Percentiles rank a stretch among this genome's conserved stretches.
Conservation (phyloP, 192 early-diverging fungal species). For the Pecoramyces ruminantium region DNA sequence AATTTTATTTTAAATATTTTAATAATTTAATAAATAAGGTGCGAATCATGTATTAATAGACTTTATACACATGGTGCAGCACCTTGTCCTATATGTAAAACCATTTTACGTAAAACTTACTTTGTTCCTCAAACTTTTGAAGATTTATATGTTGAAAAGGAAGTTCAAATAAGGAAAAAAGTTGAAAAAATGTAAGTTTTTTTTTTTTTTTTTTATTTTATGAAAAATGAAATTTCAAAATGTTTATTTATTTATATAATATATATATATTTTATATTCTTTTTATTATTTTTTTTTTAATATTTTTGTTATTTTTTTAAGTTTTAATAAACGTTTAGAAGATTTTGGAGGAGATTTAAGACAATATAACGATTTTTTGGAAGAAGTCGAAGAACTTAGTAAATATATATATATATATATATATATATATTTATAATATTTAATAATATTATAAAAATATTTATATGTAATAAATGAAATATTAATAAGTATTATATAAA, state of each 20-base stretch:
- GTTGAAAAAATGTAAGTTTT: conserved; percentile 40
- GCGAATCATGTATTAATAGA: conserved; percentile 76
- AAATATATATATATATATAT: too few relatives aligned
- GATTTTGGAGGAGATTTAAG: conserved; percentile 57
- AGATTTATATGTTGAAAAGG: conserved; percentile 85
- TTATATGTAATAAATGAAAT: too few relatives aligned
- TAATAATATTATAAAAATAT: too few relatives aligned
- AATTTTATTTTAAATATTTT: too few relatives aligned
- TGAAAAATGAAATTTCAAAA: too few relatives aligned
- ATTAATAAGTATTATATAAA: too few relatives aligned
- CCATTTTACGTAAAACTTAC: conserved; percentile 58
- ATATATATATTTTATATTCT: background rate
- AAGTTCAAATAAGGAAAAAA: conserved; percentile 66
- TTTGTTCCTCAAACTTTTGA: conserved; percentile 86
- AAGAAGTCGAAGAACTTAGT: conserved; percentile 76
- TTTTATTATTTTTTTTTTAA: conserved; percentile 2
- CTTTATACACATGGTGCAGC: conserved; percentile 70
- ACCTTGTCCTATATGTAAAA: conserved; percentile 77
- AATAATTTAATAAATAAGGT: conserved; percentile 24
- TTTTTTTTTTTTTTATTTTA: background rate
- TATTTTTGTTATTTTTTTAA: conserved; percentile 4
- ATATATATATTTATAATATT: too few relatives aligned
- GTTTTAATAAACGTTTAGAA: conserved; percentile 80
- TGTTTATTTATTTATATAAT: background rate
- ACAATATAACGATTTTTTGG: conserved; percentile 80